Base-by-base conservation (phyloP, 768 basidiomycete species). In the Panus rudis region DNA sequence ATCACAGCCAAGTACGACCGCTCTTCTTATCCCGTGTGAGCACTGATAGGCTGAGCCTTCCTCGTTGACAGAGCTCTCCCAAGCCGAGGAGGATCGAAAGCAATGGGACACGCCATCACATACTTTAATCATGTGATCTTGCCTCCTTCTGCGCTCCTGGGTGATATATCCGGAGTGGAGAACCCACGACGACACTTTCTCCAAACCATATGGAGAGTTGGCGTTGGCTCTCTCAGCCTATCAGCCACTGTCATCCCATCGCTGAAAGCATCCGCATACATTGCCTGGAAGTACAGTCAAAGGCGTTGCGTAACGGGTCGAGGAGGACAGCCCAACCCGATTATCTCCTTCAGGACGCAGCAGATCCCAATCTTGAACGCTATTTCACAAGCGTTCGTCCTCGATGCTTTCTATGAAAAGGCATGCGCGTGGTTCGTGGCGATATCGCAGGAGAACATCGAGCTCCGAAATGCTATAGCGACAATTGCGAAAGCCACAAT, bases 291-390 rank as follows among this genome's bases (percentile, higher is more conserved):
- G 45, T 81, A 81, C 49, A 78, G 76, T 11, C 66, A 73, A 62
- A 73, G 75, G 55, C 69, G 78, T 26, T 67, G 63, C 32, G 59
- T 81, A 27, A 62, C 67, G 16, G 76, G 75, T 5, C 70, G 70
- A 48, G 57, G 55, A 4, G 53, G 60, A 12, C 40, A 58, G 12
- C 70, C 68, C 14, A 60, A 70, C 3, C 77, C 77, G 0, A 79
- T 83, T 52, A 67, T 81, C 42, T 59, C 70, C 5, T 83, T 83
- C 64, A 69, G 78, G 20, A 82, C 81, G 0, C 81, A 83, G 48
- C 77, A 82, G 41, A 71, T 70, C 67, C 77, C 81, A 2, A 63
- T 83, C 28, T 54, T 73, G 30, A 69, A 74, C 27, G 73, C 75
- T 4, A 65, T 71, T 3, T 72, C 79, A 2, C 70, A 71, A 16